phyloP scores from a whole-genome alignment of 2,329 filamentous ascomycete species.

The Septoria linicola region DNA sequence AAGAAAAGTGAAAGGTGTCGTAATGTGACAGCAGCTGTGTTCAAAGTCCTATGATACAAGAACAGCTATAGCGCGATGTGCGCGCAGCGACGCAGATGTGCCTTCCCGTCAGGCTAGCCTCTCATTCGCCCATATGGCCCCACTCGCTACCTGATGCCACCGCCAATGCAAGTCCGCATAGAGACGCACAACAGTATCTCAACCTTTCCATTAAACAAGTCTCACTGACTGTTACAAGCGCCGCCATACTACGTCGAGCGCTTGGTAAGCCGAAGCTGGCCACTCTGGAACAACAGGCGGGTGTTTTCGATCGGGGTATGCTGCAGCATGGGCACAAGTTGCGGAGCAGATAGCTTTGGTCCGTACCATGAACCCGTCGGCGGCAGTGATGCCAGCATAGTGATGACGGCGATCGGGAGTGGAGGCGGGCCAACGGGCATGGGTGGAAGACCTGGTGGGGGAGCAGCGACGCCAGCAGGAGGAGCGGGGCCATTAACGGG shows the following conservation, averaged over 20 bases:
- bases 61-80: background rate
- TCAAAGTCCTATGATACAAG: conserved; percentile 1
- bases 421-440: conserved; percentile 70
- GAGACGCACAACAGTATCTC: too few species aligned
- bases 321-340: conserved; percentile 71
- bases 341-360: conserved; percentile 65
- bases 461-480: conserved; percentile 63
- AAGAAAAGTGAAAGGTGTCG: too few species aligned
- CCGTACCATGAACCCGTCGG: conserved; percentile 66
- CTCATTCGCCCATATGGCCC: too few species aligned
- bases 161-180: too few species aligned
- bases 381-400: conserved; percentile 59
- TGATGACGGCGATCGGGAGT: conserved; percentile 66
- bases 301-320: conserved; percentile 50
- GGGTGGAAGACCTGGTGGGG: conserved; percentile 48
- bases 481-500: conserved; percentile 55
- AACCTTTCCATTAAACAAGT: too few species aligned
- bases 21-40: too few species aligned
- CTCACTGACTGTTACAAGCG: too few species aligned
- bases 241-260: too few species aligned
- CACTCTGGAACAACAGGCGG: conserved; percentile 6
- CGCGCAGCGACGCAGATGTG: background rate
- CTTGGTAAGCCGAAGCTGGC: background rate
- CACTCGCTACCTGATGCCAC: too few species aligned
- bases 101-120: too few species aligned